These are phyloP conservation scores for Suillus plorans DNA, from an alignment of 768 basidiomycete genomes.

Conservation along the genomic window DNA sequence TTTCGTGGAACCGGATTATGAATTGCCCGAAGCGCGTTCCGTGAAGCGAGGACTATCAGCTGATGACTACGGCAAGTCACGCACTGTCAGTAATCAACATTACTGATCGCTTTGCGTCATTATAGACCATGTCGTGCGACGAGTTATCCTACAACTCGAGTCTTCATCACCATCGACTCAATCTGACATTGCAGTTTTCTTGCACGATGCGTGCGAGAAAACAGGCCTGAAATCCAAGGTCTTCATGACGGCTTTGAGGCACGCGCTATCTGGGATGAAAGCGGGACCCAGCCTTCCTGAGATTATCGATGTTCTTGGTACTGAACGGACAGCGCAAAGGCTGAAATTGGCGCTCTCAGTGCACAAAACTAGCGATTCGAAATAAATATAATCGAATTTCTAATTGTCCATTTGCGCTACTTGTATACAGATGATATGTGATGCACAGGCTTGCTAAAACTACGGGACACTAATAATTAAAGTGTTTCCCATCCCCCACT, in stretches of 20 bases:
- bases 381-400: neutral
- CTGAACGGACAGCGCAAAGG: conserved; percentile 21
- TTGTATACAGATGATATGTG: neutral
- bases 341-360: conserved; percentile 15
- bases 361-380: neutral
- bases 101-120: conserved; percentile 6
- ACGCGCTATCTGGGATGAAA: conserved; percentile 82
- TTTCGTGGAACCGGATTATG: conserved; percentile 68
- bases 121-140: conserved; percentile 3
- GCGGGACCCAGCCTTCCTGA: conserved; percentile 43
- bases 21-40: conserved; percentile 49
- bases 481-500: conserved; percentile 93
- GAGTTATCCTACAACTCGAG: conserved; percentile 1
- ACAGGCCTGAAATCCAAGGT: conserved; percentile 43
- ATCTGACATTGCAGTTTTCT: conserved; percentile 31
- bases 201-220: conserved; percentile 46
- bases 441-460: neutral
- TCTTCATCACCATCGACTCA: conserved; percentile 1
- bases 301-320: conserved; percentile 38
- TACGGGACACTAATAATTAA: conserved; percentile 28
- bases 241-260: conserved; percentile 73
- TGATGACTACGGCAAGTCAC: conserved; percentile 45
- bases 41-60: conserved; percentile 47
- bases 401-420: neutral
- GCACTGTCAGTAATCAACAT: neutral